phyloP scores from a whole-genome alignment of 208 protist genomes.

The Histomonas meleagridis region DNA sequence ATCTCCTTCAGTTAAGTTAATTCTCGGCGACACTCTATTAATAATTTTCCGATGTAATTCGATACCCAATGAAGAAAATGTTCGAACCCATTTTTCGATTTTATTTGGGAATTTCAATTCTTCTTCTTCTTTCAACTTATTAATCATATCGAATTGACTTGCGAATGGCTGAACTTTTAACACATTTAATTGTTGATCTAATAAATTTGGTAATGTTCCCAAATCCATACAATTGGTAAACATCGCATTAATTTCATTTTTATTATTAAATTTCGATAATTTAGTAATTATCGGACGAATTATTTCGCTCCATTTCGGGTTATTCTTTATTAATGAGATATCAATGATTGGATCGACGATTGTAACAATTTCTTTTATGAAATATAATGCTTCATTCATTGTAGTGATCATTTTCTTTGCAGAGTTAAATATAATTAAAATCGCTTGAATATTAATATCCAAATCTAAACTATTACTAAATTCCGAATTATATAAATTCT shows the following conservation, averaged over 20 bases:
- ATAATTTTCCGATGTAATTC: too few species aligned
- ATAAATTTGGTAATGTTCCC: neutral
- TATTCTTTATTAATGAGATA: neutral
- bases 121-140: too few species aligned
- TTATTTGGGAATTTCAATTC: too few species aligned
- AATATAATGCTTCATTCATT: conserved; percentile 13
- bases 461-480: neutral
- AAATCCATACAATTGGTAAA: neutral
- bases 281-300: neutral
- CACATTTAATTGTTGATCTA: neutral
- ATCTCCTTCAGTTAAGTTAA: too few species aligned
- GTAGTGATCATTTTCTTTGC: neutral
- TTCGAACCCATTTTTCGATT: too few species aligned
- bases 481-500: neutral
- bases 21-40: too few species aligned
- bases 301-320: neutral
- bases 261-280: neutral
- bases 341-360: neutral
- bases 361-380: neutral
- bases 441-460: neutral
- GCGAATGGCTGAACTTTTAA: neutral
- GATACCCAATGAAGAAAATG: too few species aligned
- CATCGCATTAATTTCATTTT: too few species aligned
- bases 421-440: neutral
- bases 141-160: neutral